These are phyloP conservation scores for Colletotrichum somersetense DNA, from an alignment of 2,329 filamentous ascomycete genomes.

Conservation along the genomic window DNA sequence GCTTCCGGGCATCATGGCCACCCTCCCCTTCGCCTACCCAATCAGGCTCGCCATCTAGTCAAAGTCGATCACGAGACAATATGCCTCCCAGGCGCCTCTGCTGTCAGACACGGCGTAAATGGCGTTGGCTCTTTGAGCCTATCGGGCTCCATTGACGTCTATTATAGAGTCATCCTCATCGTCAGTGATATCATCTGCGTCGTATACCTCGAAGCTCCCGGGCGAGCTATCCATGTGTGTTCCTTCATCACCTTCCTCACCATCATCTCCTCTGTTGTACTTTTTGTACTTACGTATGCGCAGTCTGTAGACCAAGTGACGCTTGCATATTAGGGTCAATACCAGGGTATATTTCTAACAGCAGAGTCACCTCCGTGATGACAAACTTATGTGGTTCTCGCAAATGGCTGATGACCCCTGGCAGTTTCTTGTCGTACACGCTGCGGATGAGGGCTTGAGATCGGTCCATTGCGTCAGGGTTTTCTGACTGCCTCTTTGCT, in stretches of 20 bases:
- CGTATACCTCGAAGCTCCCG: too few species aligned
- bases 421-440: too few species aligned
- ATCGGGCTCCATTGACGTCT: neutral
- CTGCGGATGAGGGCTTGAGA: slow-evolving; percentile 1
- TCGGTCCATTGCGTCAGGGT: neutral
- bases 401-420: too few species aligned
- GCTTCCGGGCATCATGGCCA: neutral
- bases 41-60: neutral
- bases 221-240: too few species aligned
- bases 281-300: slow-evolving; percentile 47
- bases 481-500: slow-evolving; percentile 1
- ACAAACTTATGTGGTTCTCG: too few species aligned
- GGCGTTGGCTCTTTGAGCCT: neutral
- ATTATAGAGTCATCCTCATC: neutral
- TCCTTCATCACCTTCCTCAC: too few species aligned
- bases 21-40: neutral
- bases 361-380: too few species aligned
- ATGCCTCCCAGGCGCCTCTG: neutral
- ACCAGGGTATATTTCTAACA: neutral
- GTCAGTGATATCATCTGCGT: neutral
- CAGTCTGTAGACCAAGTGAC: slow-evolving; percentile 50
- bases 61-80: neutral
- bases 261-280: slow-evolving; percentile 42
- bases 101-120: slow-evolving; percentile 1
- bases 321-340: slow-evolving; percentile 44